Conservation (phyloP, 1,284 basidiomycete species). For the Earliella scabrosa region DNA sequence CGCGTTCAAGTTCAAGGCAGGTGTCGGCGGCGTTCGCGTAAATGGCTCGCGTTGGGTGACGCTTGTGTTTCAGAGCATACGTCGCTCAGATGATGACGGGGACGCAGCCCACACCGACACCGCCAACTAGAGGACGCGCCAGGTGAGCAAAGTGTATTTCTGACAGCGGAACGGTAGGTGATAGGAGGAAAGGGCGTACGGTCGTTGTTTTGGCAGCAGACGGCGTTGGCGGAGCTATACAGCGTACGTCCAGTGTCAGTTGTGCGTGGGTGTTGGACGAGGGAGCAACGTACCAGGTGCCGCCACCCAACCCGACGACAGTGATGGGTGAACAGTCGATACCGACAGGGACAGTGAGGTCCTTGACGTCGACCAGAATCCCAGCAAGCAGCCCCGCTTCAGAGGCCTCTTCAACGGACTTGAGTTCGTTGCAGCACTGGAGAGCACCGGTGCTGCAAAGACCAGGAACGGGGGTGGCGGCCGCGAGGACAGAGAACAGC, state of each 20-base stretch:
- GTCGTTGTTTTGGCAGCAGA: conserved; percentile 11
- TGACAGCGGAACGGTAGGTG: neutral
- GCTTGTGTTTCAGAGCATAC: neutral
- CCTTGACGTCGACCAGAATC: conserved; percentile 22
- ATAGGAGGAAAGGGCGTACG: neutral
- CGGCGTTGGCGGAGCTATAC: conserved; percentile 12
- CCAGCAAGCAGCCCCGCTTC: conserved; percentile 23
- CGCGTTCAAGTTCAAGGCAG: too few species aligned
- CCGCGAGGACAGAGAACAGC: conserved; percentile 21
- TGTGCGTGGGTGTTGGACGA: conserved; percentile 26
- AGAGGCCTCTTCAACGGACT: conserved; percentile 8
- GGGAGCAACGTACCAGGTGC: conserved; percentile 37
- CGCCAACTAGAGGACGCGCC: conserved; percentile 14
- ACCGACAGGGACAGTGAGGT: conserved; percentile 22
- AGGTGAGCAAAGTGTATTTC: neutral
- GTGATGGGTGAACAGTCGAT: conserved; percentile 27
- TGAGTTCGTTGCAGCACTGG: conserved; percentile 34
- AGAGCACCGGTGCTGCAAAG: conserved; percentile 32
- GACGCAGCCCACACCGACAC: conserved; percentile 29
- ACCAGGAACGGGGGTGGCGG: conserved; percentile 16
- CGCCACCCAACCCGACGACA: conserved; percentile 24
- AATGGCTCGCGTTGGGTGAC: neutral
- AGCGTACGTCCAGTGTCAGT: neutral
- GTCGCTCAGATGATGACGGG: conserved; percentile 23
- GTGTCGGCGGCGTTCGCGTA: too few species aligned